Evolutionary conservation across 208 protist genomes (phyloP).

Genomic region (Leishmania aethiopica): DNA sequence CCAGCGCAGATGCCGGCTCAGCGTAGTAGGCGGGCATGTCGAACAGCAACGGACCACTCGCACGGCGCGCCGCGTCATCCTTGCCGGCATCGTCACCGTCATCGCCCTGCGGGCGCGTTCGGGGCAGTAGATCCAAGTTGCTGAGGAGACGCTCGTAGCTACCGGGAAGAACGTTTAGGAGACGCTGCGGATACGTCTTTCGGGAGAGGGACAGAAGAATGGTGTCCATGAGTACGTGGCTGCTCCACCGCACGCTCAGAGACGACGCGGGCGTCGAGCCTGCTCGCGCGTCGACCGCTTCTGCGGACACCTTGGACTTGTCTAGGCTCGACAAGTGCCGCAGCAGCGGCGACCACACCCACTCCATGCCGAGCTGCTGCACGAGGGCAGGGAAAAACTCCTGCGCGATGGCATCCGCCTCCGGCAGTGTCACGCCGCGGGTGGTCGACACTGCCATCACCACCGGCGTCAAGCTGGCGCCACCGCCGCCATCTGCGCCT

Average conservation of each 20-base stretch:
- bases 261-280: background rate
- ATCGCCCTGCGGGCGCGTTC: background rate
- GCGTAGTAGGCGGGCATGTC: conserved; percentile 72
- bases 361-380: conserved; percentile 82
- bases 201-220: conserved; percentile 44
- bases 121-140: conserved; percentile 32
- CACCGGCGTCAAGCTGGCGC: background rate
- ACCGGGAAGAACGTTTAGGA: conserved; percentile 65
- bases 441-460: conserved; percentile 31
- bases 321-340: conserved; percentile 54
- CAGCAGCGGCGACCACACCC: conserved; percentile 79
- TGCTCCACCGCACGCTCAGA: conserved; percentile 43
- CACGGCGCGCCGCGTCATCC: conserved; percentile 2
- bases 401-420: conserved; percentile 63
- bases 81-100: conserved; percentile 18
- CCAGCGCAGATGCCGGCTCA: conserved; percentile 42
- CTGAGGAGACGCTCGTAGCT: conserved; percentile 59
- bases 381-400: conserved; percentile 65
- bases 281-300: background rate
- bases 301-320: conserved; percentile 32
- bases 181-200: conserved; percentile 64
- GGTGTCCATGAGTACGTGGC: conserved; percentile 45
- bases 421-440: conserved; percentile 50
- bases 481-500: background rate
- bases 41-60: conserved; percentile 33